A percentile compares a stretch with the other conserved stretches of the same genome.
Evolutionary conservation across 345 rosid genomes (phyloP).

Genomic region (Dovyalis caffra): DNA sequence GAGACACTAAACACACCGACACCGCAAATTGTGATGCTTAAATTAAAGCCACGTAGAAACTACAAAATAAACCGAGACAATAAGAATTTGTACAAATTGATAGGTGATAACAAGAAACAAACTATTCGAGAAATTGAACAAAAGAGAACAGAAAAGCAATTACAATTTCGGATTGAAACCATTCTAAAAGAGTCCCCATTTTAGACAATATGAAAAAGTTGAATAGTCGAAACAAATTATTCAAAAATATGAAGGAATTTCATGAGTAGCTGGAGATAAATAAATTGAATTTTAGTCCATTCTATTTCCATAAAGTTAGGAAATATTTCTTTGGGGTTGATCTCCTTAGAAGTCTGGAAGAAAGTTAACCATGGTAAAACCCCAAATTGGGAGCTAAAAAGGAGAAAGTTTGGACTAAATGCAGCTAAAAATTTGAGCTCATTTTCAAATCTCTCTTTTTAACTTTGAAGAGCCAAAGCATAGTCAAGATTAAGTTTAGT

Average conservation of each 20-base stretch:
- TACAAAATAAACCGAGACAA: neutral
- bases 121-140: neutral
- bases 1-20: slow-evolving; percentile 96
- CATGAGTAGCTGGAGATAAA: neutral
- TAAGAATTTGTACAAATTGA: neutral
- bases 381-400: neutral
- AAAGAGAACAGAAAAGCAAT: neutral
- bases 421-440: slow-evolving; percentile 2
- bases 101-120: neutral
- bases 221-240: neutral
- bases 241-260: no score
- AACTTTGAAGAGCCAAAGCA: neutral
- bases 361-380: neutral
- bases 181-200: no score
- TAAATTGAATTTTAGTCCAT: neutral
- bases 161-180: no score
- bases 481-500: no score
- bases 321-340: neutral
- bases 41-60: slow-evolving; percentile 12
- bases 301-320: neutral
- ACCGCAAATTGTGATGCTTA: slow-evolving; percentile 39
- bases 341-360: neutral
- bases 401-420: neutral
- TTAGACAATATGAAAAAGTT: neutral
- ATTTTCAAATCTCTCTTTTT: neutral